A percentile compares a stretch with the other conserved stretches of the same genome.
Conservation (phyloP, 192 early-diverging fungal genomes). For the Ramicandelaber brevisporus region DNA sequence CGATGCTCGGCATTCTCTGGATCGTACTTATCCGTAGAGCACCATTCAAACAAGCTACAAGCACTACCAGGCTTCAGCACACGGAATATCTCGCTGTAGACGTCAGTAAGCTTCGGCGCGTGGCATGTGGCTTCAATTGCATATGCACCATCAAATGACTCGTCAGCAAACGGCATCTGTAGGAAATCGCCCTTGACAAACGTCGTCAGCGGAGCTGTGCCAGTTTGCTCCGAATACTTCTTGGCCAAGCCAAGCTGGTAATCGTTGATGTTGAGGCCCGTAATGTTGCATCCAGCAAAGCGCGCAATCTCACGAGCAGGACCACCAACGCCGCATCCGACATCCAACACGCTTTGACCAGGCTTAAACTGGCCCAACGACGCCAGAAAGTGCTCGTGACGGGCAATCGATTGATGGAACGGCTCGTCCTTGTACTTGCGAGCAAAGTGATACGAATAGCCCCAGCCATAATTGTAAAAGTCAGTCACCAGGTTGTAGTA, state of each 20-base stretch:
- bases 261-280: slow-evolving; percentile 91
- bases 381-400: slow-evolving; percentile 79
- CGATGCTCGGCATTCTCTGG: slow-evolving; percentile 40
- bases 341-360: slow-evolving; percentile 58
- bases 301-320: slow-evolving; percentile 80
- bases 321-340: slow-evolving; percentile 92
- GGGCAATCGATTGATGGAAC: slow-evolving; percentile 56
- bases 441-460: slow-evolving; percentile 78
- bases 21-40: slow-evolving; percentile 73
- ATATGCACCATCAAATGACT: slow-evolving; percentile 67
- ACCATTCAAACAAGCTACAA: slow-evolving; percentile 91
- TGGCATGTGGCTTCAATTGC: slow-evolving; percentile 94
- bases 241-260: slow-evolving; percentile 67
- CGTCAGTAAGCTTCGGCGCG: slow-evolving; percentile 54
- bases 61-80: slow-evolving; percentile 77
- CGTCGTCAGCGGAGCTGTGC: too few species aligned
- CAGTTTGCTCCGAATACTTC: slow-evolving; percentile 29
- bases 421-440: slow-evolving; percentile 49
- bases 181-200: slow-evolving; percentile 74
- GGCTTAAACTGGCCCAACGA: slow-evolving; percentile 36
- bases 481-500: slow-evolving; percentile 71
- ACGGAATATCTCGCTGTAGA: slow-evolving; percentile 73
- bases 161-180: slow-evolving; percentile 64
- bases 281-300: slow-evolving; percentile 70
- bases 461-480: slow-evolving; percentile 77